Evolutionary conservation across 768 basidiomycete genomes (phyloP).

Genomic region (Russula dissimulans): DNA sequence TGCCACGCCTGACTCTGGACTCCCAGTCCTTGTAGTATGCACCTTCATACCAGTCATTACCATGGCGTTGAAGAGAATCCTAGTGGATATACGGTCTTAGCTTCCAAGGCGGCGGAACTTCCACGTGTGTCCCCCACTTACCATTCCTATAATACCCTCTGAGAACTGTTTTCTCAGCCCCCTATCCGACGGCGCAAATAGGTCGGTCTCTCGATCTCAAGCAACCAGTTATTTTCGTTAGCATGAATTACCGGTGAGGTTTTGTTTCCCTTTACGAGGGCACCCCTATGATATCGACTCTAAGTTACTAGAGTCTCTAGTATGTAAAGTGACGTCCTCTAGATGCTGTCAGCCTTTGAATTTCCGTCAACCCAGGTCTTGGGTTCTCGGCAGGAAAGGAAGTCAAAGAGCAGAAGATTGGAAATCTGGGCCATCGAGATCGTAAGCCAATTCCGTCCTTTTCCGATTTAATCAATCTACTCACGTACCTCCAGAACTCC

Average conservation of each 20-base stretch:
- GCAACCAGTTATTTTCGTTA: slow-evolving; percentile 23
- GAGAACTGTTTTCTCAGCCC: neutral
- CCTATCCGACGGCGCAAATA: slow-evolving; percentile 19
- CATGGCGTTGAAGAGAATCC: neutral
- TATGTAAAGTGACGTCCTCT: neutral
- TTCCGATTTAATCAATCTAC: neutral
- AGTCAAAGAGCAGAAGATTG: slow-evolving; percentile 41
- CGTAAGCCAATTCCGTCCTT: slow-evolving; percentile 31
- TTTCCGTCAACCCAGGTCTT: slow-evolving; percentile 26
- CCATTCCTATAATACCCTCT: neutral
- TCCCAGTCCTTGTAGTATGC: slow-evolving; percentile 24
- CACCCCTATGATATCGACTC: neutral
- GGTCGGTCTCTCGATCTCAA: slow-evolving; percentile 20
- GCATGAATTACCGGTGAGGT: slow-evolving; percentile 24
- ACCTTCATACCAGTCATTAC: neutral
- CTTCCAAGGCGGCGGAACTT: slow-evolving; percentile 6
- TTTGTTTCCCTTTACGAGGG: neutral
- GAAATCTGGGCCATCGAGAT: slow-evolving; percentile 59
- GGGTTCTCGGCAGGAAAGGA: slow-evolving; percentile 46
- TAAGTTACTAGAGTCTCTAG: slow-evolving; percentile 15
- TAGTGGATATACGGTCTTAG: slow-evolving; percentile 25
- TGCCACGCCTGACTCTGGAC: neutral
- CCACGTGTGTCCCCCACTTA: neutral
- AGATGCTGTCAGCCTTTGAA: neutral
- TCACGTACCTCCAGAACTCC: slow-evolving; percentile 32